phyloP scores from a whole-genome alignment of 2,329 filamentous ascomycete genomes.

The Diplodia sapinea region DNA sequence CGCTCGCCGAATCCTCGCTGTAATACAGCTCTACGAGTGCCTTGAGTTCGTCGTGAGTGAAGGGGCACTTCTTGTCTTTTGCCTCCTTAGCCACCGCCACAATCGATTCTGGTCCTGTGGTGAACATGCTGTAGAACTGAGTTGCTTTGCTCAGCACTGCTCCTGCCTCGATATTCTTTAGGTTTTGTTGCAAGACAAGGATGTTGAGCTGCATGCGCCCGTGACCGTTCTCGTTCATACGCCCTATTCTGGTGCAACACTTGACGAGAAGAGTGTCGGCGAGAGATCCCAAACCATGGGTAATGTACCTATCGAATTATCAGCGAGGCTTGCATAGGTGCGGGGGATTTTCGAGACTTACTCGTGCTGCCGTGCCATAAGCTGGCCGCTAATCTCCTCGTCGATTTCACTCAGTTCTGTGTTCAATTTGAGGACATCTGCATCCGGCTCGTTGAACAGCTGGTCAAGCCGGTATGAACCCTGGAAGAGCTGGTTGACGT shows the following conservation, averaged over 20 bases:
- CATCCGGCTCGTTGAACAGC: conserved; percentile 77
- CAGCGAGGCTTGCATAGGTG: background rate
- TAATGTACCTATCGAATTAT: conserved; percentile 48
- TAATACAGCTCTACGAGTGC: conserved; percentile 50
- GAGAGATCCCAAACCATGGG: conserved; percentile 31
- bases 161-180: conserved; percentile 85
- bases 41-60: conserved; percentile 49
- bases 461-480: conserved; percentile 64
- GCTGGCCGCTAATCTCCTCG: conserved; percentile 74
- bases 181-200: conserved; percentile 91
- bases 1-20: conserved; percentile 62
- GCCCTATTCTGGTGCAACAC: conserved; percentile 33
- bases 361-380: conserved; percentile 68
- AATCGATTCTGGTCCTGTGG: conserved; percentile 68
- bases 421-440: conserved; percentile 82
- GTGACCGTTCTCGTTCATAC: conserved; percentile 74
- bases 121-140: conserved; percentile 73
- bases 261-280: conserved; percentile 37
- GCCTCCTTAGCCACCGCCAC: conserved; percentile 64
- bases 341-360: conserved; percentile 6
- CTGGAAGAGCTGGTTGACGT: conserved; percentile 65
- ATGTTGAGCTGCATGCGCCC: conserved; percentile 93
- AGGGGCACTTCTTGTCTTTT: conserved; percentile 41
- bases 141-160: conserved; percentile 68
- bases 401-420: conserved; percentile 85